Conservation (phyloP, 495 filamentous ascomycete species). For the Aspergillus biplanus region DNA sequence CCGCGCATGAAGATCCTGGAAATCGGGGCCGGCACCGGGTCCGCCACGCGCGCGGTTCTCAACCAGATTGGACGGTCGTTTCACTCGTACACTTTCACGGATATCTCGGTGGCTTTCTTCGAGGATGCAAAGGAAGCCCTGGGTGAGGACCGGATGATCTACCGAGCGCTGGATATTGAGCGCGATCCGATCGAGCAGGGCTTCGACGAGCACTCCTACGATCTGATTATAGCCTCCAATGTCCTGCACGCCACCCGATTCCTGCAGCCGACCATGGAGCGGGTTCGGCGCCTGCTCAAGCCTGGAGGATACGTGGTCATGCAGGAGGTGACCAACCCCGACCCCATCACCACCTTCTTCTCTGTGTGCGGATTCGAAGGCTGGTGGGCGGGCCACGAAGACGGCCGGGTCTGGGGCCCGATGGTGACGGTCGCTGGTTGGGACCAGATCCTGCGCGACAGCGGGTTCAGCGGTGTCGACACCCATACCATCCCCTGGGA, state of each 20-base stretch:
- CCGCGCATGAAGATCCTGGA: conserved; percentile 49
- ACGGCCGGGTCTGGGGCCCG: too few species aligned
- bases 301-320: conserved; percentile 13
- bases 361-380: background rate
- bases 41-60: conserved; percentile 37
- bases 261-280: conserved; percentile 49
- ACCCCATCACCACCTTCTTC: background rate
- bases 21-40: conserved; percentile 39
- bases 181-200: conserved; percentile 48
- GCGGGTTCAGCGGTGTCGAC: conserved; percentile 17
- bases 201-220: conserved; percentile 48
- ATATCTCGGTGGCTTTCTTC: conserved; percentile 42
- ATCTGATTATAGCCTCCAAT: conserved; percentile 56
- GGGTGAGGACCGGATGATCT: conserved; percentile 43
- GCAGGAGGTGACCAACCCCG: conserved; percentile 6
- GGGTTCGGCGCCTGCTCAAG: conserved; percentile 42
- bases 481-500: background rate
- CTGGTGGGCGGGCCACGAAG: too few species aligned
- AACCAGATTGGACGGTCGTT: conserved; percentile 1
- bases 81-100: conserved; percentile 48
- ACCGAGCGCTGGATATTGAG: conserved; percentile 52
- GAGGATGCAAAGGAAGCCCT: conserved; percentile 32
- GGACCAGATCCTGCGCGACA: conserved; percentile 8
- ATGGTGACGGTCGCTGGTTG: background rate
- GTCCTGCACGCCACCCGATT: conserved; percentile 56